phyloP scores from a whole-genome alignment of 495 filamentous ascomycete genomes.

The Penicillium daleae region DNA sequence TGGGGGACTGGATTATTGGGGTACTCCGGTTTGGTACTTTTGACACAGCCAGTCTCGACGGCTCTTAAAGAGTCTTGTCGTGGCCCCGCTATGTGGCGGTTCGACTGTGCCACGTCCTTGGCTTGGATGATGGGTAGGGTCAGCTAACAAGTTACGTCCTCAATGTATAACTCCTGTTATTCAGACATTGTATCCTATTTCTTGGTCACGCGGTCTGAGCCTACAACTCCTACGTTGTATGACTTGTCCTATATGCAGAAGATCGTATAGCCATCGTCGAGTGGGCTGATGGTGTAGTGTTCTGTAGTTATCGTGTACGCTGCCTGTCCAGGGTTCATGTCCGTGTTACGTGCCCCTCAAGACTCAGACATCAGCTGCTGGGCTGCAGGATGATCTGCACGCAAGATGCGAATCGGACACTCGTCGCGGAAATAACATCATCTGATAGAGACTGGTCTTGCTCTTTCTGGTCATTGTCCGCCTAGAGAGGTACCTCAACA shows the following conservation, averaged over 20 bases:
- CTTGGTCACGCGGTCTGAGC: neutral
- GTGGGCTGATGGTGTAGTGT: neutral
- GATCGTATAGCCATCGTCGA: neutral
- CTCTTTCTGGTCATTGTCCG: constrained; percentile 8
- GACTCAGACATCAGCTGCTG: constrained; percentile 31
- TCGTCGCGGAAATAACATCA: constrained; percentile 21
- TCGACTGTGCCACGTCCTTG: constrained; percentile 30
- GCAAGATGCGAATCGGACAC: constrained; percentile 22
- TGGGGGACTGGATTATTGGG: neutral
- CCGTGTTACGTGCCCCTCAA: constrained; percentile 19
- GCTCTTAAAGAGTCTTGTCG: neutral
- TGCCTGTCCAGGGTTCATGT: constrained; percentile 7
- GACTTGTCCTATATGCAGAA: neutral
- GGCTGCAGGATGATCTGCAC: constrained; percentile 28
- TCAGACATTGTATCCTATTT: neutral
- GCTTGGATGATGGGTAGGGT: constrained; percentile 6
- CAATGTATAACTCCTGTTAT: neutral
- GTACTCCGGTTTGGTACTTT: constrained; percentile 3
- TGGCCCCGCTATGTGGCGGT: constrained; percentile 35
- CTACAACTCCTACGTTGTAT: neutral
- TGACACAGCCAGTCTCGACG: neutral
- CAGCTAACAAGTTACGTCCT: neutral
- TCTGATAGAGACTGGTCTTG: constrained; percentile 20
- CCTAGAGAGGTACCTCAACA: neutral
- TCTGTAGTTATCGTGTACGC: neutral